Conservation (phyloP, 116 monocot species). For the Phalaenopsis hybrid region DNA sequence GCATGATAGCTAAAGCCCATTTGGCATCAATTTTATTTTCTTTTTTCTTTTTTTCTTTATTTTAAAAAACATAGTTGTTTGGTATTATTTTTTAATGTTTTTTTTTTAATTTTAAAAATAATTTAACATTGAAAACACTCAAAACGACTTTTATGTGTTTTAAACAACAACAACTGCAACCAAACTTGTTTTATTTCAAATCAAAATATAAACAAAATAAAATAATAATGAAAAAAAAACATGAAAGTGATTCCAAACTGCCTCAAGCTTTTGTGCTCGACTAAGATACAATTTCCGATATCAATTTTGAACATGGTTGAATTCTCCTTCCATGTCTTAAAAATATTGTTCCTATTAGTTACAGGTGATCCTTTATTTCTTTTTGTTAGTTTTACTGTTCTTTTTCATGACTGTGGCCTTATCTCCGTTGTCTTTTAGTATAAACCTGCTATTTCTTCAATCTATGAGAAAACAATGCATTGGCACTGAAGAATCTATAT, state of each 20-base stretch:
- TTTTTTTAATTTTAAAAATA: too few species aligned
- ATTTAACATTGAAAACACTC: too few species aligned
- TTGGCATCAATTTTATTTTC: too few species aligned
- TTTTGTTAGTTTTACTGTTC: not conserved
- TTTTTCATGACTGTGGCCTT: not conserved
- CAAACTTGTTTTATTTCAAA: too few species aligned
- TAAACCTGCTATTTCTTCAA: not conserved
- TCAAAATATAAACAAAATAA: too few species aligned
- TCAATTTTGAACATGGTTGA: not conserved
- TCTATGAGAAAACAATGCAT: not conserved
- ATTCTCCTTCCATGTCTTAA: not conserved
- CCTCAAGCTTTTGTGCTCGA: not conserved
- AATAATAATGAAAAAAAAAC: too few species aligned
- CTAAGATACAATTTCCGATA: not conserved
- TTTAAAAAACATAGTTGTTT: too few species aligned
- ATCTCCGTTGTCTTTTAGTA: not conserved
- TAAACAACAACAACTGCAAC: too few species aligned
- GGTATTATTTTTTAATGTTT: too few species aligned
- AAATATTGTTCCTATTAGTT: not conserved
- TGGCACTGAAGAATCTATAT: not conserved
- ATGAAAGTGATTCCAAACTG: too few species aligned
- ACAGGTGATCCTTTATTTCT: not conserved
- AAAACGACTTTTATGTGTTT: not conserved
- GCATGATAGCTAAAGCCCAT: not conserved
- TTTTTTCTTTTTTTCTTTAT: too few species aligned